phyloP scores from a whole-genome alignment of 2,329 filamentous ascomycete genomes.

The Nothomitra cinnamomea region DNA sequence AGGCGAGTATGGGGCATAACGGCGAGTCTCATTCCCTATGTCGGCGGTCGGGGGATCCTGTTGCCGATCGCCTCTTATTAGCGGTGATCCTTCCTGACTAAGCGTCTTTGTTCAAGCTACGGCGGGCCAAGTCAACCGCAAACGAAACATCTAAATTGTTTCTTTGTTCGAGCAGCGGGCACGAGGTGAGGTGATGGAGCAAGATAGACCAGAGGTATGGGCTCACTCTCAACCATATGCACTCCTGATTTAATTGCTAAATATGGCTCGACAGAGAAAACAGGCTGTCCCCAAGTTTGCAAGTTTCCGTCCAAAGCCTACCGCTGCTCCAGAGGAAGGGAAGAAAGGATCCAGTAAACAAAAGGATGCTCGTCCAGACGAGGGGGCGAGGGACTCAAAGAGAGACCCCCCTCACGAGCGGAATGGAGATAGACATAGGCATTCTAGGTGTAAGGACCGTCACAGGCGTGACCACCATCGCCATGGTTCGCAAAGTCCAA shows the following conservation, averaged over 20 bases:
- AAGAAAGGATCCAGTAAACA: conserved; percentile 12
- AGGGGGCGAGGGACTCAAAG: conserved; percentile 13
- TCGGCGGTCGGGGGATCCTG: too few relatives aligned
- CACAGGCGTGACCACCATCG: conserved; percentile 7
- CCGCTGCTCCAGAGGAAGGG: conserved; percentile 7
- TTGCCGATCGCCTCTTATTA: too few relatives aligned
- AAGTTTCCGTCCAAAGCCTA: conserved; percentile 46
- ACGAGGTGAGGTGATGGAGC: not conserved
- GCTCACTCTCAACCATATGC: too few relatives aligned
- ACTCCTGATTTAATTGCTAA: not conserved
- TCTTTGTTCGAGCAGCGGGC: too few relatives aligned
- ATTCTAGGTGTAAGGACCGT: conserved; percentile 12
- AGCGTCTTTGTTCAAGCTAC: too few relatives aligned
- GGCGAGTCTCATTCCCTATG: too few relatives aligned
- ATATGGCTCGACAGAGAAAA: not conserved
- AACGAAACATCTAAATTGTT: too few relatives aligned
- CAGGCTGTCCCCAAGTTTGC: conserved; percentile 48
- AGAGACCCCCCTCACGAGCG: conserved; percentile 12
- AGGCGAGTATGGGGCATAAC: too few relatives aligned
- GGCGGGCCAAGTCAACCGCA: too few relatives aligned
- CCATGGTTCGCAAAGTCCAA: conserved; percentile 8
- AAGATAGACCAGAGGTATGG: not conserved
- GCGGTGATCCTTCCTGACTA: too few relatives aligned
- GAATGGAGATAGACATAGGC: conserved; percentile 3
- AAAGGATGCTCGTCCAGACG: conserved; percentile 12